phyloP scores from a whole-genome alignment of 192 early-diverging fungal species.

The Backusella liffmaniae region DNA sequence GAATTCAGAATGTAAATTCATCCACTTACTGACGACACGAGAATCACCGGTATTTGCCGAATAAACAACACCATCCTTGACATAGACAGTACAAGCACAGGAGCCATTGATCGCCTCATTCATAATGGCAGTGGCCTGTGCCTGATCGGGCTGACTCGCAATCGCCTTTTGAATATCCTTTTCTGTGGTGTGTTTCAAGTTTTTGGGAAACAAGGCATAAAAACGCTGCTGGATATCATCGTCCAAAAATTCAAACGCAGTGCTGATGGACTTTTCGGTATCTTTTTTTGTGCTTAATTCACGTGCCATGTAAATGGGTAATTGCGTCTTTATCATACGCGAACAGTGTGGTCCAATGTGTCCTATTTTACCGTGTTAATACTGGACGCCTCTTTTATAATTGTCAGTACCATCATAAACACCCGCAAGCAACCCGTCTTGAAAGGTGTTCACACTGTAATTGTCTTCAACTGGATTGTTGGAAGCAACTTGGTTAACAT shows the following conservation, averaged over 20 bases:
- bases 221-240: conserved; percentile 41
- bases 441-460: conserved; percentile 37
- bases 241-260: conserved; percentile 50
- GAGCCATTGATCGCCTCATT: conserved; percentile 47
- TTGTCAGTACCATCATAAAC: conserved; percentile 48
- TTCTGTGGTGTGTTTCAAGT: conserved; percentile 38
- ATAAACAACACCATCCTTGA: conserved; percentile 50
- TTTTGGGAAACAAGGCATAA: conserved; percentile 38
- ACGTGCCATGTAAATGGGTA: conserved; percentile 44
- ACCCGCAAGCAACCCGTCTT: conserved; percentile 46
- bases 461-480: conserved; percentile 56
- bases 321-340: conserved; percentile 41
- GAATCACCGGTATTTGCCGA: conserved; percentile 56
- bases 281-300: conserved; percentile 37
- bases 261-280: conserved; percentile 37
- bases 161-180: conserved; percentile 16
- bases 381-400: not conserved
- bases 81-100: conserved; percentile 53
- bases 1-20: not conserved
- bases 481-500: conserved; percentile 47
- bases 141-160: conserved; percentile 21
- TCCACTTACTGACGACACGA: conserved; percentile 45
- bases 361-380: conserved; percentile 5
- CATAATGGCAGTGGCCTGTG: conserved; percentile 32
- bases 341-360: conserved; percentile 53